Conservation (phyloP, 2,329 filamentous ascomycete genomes). For the Exophiala aquamarina region DNA sequence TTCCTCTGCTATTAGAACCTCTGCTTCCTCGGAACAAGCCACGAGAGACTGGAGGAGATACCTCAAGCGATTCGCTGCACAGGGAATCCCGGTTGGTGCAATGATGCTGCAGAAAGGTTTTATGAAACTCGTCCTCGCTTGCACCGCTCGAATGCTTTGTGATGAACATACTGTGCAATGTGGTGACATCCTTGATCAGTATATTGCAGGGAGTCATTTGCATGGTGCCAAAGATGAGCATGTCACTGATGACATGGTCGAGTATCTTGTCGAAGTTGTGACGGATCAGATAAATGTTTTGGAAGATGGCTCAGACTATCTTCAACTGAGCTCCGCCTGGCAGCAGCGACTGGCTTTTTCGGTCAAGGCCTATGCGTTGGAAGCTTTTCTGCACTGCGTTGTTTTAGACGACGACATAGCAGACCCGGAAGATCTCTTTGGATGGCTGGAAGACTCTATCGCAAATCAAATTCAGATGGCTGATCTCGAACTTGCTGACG, state of each 20-base stretch:
- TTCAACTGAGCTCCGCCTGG: slow-evolving; percentile 78
- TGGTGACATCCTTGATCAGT: slow-evolving; percentile 69
- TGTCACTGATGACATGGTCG: slow-evolving; percentile 46
- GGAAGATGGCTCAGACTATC: slow-evolving; percentile 86
- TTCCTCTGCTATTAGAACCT: slow-evolving; percentile 85
- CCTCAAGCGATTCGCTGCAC: slow-evolving; percentile 75
- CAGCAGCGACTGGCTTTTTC: slow-evolving; percentile 85
- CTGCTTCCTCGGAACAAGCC: slow-evolving; percentile 62
- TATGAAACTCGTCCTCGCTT: slow-evolving; percentile 78
- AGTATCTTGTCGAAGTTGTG: slow-evolving; percentile 68
- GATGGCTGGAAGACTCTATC: slow-evolving; percentile 82
- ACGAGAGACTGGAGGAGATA: slow-evolving; percentile 87
- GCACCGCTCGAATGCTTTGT: slow-evolving; percentile 70
- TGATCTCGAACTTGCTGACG: slow-evolving; percentile 72
- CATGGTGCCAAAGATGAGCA: slow-evolving; percentile 29
- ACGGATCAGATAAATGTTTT: slow-evolving; percentile 81
- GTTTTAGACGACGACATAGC: slow-evolving; percentile 78
- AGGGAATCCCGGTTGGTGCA: slow-evolving; percentile 79
- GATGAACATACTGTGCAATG: slow-evolving; percentile 60
- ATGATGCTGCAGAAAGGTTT: slow-evolving; percentile 90
- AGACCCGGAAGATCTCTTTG: slow-evolving; percentile 74
- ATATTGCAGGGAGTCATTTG: slow-evolving; percentile 60
- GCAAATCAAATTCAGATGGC: slow-evolving; percentile 79
- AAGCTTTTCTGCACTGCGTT: slow-evolving; percentile 82
- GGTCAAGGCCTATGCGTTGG: slow-evolving; percentile 78